Conservation (phyloP, 306 rosid species). For the Alnus glutinosa region DNA sequence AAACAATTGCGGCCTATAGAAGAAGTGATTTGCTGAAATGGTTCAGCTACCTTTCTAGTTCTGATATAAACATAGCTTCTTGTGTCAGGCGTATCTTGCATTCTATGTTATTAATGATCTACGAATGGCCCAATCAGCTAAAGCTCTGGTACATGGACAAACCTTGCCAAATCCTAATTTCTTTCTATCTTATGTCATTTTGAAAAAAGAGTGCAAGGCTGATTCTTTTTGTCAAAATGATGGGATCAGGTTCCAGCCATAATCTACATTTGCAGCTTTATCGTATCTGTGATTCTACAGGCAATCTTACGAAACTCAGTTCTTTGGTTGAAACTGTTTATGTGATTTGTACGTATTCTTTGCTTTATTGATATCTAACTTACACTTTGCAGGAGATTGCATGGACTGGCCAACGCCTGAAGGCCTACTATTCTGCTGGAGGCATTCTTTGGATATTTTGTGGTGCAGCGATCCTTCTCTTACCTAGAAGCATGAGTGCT, state of each 20-base stretch:
- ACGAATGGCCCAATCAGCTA: conserved; percentile 77
- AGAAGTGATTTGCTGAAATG: background rate
- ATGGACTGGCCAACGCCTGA: conserved; percentile 76
- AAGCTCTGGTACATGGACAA: conserved; percentile 71
- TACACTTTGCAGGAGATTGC: conserved; percentile 63
- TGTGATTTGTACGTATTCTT: background rate
- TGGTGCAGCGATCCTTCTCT: conserved; percentile 66
- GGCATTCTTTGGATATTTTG: conserved; percentile 86
- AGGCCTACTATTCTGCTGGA: conserved; percentile 71
- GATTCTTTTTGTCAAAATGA: conserved; percentile 29
- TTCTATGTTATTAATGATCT: conserved; percentile 84
- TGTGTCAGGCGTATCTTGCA: conserved; percentile 88
- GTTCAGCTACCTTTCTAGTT: conserved; percentile 9
- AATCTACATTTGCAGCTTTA: conserved; percentile 84
- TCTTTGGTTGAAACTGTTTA: background rate
- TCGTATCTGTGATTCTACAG: conserved; percentile 77
- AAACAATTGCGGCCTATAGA: background rate
- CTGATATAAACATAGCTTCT: conserved; percentile 29
- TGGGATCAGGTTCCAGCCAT: conserved; percentile 89
- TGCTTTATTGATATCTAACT: background rate
- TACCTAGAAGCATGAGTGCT: conserved; percentile 56
- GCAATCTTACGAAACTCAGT: conserved; percentile 38
- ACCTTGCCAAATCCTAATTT: conserved; percentile 23
- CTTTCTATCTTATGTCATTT: conserved; percentile 15
- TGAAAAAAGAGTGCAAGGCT: conserved; percentile 21